These are phyloP conservation scores for Cocos nucifera DNA, from an alignment of 176 grass and related monocot genomes.

Conservation along the genomic window DNA sequence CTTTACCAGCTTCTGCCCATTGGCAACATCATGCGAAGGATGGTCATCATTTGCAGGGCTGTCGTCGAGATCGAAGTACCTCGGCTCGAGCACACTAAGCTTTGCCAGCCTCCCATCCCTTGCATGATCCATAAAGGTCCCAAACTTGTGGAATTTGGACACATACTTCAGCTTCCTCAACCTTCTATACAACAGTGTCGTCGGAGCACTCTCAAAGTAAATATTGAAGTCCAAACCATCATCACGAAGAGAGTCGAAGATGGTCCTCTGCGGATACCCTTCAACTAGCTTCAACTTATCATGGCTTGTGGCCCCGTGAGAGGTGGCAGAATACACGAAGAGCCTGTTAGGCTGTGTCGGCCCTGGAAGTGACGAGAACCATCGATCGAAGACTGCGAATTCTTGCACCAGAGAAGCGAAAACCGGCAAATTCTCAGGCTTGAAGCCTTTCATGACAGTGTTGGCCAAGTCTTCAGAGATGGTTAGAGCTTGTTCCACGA, in stretches of 20 bases:
- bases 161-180: conserved; percentile 12
- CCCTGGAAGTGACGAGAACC: conserved; percentile 11
- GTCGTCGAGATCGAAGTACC: conserved; percentile 4
- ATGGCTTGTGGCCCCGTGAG: conserved; percentile 1
- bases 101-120: neutral
- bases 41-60: conserved; percentile 8
- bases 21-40: conserved; percentile 18
- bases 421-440: neutral
- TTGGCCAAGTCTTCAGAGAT: neutral
- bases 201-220: conserved; percentile 6
- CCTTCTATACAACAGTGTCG: conserved; percentile 5
- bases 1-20: conserved; percentile 15
- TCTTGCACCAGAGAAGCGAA: conserved; percentile 1
- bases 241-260: conserved; percentile 9
- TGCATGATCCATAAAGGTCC: conserved; percentile 5
- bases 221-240: neutral
- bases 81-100: conserved; percentile 9
- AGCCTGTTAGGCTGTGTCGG: conserved; percentile 17
- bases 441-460: conserved; percentile 9
- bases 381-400: conserved; percentile 15
- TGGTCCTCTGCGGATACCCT: conserved; percentile 11
- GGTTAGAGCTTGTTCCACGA: conserved; percentile 3
- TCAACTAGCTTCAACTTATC: neutral
- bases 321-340: conserved; percentile 20
- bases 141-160: neutral